Evolutionary conservation across 1,284 basidiomycete species (phyloP).

Genomic region (Papiliotrema fonsecae): DNA sequence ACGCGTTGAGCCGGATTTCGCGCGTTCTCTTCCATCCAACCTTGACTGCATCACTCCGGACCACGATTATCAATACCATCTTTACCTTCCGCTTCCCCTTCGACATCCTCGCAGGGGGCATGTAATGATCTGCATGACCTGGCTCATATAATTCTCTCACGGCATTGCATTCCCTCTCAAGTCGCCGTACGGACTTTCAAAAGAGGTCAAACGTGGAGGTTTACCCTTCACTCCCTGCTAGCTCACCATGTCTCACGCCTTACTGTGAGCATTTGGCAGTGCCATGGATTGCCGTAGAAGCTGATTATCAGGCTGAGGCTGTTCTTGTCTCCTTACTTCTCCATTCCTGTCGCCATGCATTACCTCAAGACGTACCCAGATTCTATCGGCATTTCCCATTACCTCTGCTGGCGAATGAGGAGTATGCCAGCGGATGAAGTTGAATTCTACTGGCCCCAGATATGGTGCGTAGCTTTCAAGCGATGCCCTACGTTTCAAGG

Average conservation of each 20-base stretch:
- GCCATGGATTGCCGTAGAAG: not conserved
- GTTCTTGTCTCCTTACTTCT: conserved; percentile 86
- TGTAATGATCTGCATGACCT: no score
- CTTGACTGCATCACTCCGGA: no score
- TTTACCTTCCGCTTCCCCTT: no score
- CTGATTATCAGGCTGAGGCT: conserved; percentile 58
- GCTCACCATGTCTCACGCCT: conserved; percentile 32
- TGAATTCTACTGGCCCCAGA: conserved; percentile 92
- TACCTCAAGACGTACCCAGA: conserved; percentile 84
- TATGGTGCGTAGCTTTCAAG: conserved; percentile 65
- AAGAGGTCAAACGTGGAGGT: no score
- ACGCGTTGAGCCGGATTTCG: no score
- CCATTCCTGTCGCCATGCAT: conserved; percentile 81
- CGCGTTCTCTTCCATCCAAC: no score
- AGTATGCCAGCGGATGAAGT: conserved; percentile 74
- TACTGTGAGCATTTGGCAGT: conserved; percentile 19
- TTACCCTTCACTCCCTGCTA: no score
- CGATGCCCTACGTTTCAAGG: not conserved
- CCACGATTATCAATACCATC: no score
- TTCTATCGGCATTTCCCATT: conserved; percentile 94
- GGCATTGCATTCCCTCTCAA: no score
- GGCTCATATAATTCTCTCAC: no score
- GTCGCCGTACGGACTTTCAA: no score
- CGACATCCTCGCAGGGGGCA: no score
- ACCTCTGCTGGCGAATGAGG: conserved; percentile 76